Evolutionary conservation across 2,329 filamentous ascomycete genomes (phyloP).

Genomic region (Zymoseptoria crescenta): DNA sequence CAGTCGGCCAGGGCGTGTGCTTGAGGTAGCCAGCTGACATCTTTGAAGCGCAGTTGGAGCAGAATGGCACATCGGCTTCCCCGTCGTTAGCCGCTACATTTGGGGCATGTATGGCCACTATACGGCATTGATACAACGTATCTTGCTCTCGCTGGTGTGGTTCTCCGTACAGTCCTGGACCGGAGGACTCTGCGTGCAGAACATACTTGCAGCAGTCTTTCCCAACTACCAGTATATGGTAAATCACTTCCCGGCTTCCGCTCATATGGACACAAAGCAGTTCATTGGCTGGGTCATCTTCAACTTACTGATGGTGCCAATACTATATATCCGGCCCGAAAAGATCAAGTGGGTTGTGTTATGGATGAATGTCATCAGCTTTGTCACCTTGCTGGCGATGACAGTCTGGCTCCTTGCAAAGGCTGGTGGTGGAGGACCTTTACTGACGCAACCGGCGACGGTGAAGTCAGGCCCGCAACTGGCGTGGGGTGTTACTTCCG

Average conservation of each 20-base stretch:
- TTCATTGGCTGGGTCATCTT: conserved; percentile 41
- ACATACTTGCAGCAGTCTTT: conserved; percentile 50
- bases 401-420: conserved; percentile 54
- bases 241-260: conserved; percentile 43
- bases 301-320: conserved; percentile 38
- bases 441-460: conserved; percentile 22
- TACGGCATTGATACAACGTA: conserved; percentile 46
- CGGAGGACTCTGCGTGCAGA: conserved; percentile 47
- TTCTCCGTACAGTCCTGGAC: conserved; percentile 59
- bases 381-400: conserved; percentile 40
- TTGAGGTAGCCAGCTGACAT: too few species aligned
- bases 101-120: conserved; percentile 53
- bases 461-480: conserved; percentile 32
- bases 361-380: conserved; percentile 38
- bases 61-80: conserved; percentile 48
- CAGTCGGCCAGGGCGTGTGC: too few species aligned
- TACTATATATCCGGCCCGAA: conserved; percentile 39
- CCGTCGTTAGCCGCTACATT: conserved; percentile 46
- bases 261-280: conserved; percentile 40
- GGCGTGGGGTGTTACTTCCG: conserved; percentile 33
- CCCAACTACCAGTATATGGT: conserved; percentile 47
- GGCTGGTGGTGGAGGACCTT: conserved; percentile 44
- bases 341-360: conserved; percentile 35
- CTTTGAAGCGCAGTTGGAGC: conserved; percentile 35
- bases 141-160: conserved; percentile 40